Percentiles rank a stretch among this genome's conserved stretches.
Conservation (phyloP, 768 basidiomycete genomes). For the Russula sp. region DNA sequence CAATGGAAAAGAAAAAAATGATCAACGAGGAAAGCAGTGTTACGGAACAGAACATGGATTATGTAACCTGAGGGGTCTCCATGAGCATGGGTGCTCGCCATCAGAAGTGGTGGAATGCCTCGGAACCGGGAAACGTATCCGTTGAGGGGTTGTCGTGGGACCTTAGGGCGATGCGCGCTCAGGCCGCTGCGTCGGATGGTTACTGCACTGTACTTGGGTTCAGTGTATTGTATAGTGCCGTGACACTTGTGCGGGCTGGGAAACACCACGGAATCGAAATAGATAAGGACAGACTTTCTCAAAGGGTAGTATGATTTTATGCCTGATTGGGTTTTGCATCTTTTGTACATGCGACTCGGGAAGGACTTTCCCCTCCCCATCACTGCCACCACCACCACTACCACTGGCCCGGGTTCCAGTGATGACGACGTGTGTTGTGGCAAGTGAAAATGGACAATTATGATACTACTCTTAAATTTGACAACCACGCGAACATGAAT, state of each 20-base stretch:
- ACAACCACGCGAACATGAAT: slow-evolving; percentile 11
- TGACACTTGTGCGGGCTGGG: background rate
- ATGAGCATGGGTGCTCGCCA: background rate
- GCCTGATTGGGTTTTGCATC: slow-evolving; percentile 11
- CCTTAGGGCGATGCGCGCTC: slow-evolving; percentile 1
- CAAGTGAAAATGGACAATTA: background rate
- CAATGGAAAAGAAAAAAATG: background rate
- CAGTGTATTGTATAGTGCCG: background rate
- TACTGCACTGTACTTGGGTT: background rate
- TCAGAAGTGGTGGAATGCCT: slow-evolving; percentile 7
- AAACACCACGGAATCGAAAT: slow-evolving; percentile 14
- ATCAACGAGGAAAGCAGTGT: background rate
- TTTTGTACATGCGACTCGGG: background rate
- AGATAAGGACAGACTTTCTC: background rate
- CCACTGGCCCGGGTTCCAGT: too few species aligned
- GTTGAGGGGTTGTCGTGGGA: background rate
- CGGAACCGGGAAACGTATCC: slow-evolving; percentile 17
- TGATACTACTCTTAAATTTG: slow-evolving; percentile 9
- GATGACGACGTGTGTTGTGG: background rate
- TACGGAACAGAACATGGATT: background rate
- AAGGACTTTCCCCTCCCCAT: background rate
- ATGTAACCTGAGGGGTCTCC: slow-evolving; percentile 5
- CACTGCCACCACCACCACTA: background rate
- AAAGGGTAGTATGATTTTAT: slow-evolving; percentile 3
- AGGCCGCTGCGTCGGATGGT: background rate